phyloP scores from a whole-genome alignment of 1,284 basidiomycete species.

The Trichosporon sp. region DNA sequence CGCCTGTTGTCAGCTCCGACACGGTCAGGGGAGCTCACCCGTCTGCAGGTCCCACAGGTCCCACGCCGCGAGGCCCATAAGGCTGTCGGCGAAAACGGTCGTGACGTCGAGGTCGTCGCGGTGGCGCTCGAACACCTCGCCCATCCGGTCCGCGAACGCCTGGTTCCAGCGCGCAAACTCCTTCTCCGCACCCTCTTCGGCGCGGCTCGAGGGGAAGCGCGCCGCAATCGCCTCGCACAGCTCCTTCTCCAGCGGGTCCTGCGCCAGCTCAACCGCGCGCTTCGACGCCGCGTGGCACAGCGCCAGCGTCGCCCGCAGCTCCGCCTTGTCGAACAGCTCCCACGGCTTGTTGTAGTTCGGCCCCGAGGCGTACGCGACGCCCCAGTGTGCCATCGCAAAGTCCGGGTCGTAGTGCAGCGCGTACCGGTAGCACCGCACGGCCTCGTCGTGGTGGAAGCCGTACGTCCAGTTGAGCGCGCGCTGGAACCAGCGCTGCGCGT shows the following conservation, averaged over 20 bases:
- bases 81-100: slow-evolving; percentile 36
- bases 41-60: slow-evolving; percentile 42
- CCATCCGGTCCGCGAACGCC: slow-evolving; percentile 33
- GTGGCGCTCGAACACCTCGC: slow-evolving; percentile 27
- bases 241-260: slow-evolving; percentile 10
- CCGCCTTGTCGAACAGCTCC: slow-evolving; percentile 21
- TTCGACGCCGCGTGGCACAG: slow-evolving; percentile 14
- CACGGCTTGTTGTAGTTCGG: slow-evolving; percentile 45
- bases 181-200: not conserved
- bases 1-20: slow-evolving; percentile 9
- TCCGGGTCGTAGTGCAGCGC: slow-evolving; percentile 28
- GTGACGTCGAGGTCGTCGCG: slow-evolving; percentile 33
- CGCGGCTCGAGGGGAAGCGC: slow-evolving; percentile 18
- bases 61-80: slow-evolving; percentile 44
- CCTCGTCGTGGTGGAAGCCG: slow-evolving; percentile 41
- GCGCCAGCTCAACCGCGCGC: slow-evolving; percentile 10
- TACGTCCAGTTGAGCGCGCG: slow-evolving; percentile 41
- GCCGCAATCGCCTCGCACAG: slow-evolving; percentile 14
- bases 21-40: slow-evolving; percentile 14
- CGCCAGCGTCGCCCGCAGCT: slow-evolving; percentile 14
- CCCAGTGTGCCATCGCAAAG: slow-evolving; percentile 41
- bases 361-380: slow-evolving; percentile 36
- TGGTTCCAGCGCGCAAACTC: slow-evolving; percentile 28
- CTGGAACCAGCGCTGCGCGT: slow-evolving; percentile 40
- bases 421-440: slow-evolving; percentile 34